These are phyloP conservation scores for Venturia oleaginea DNA, from an alignment of 2,329 filamentous ascomycete species.

Conservation along the genomic window DNA sequence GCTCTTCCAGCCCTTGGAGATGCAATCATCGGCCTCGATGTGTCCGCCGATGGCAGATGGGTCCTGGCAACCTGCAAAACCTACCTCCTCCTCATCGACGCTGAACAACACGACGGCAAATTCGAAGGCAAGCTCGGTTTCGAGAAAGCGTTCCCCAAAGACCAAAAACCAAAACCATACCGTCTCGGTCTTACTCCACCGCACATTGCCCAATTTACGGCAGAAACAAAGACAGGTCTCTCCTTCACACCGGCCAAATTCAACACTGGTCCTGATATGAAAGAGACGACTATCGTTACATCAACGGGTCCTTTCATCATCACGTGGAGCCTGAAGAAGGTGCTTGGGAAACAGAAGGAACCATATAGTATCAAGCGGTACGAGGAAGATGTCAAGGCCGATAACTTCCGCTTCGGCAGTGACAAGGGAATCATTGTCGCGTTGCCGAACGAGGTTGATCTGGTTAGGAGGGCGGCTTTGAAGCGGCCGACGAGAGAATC, in stretches of 20 bases:
- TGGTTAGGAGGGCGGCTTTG: constrained; percentile 80
- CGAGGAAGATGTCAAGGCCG: constrained; percentile 87
- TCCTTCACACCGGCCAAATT: constrained; percentile 88
- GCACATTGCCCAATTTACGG: constrained; percentile 94
- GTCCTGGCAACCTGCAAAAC: constrained; percentile 88
- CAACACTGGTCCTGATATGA: constrained; percentile 72
- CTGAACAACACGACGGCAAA: constrained; percentile 84
- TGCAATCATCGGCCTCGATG: constrained; percentile 87
- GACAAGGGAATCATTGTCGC: constrained; percentile 99
- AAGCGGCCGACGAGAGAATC: constrained; percentile 87
- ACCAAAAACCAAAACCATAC: constrained; percentile 85
- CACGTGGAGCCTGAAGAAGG: constrained; percentile 91
- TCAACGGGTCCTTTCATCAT: constrained; percentile 95
- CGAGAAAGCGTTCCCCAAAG: constrained; percentile 84
- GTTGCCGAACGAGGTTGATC: constrained; percentile 93
- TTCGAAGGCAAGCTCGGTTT: constrained; percentile 98
- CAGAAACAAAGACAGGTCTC: constrained; percentile 82
- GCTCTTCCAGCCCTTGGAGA: constrained; percentile 93
- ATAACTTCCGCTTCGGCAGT: constrained; percentile 95
- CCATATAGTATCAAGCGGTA: constrained; percentile 97
- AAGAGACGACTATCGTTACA: constrained; percentile 92
- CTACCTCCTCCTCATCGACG: constrained; percentile 88
- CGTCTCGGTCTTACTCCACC: constrained; percentile 81
- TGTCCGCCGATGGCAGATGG: constrained; percentile 93
- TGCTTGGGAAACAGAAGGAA: constrained; percentile 69